Base-by-base conservation (phyloP, 1,284 basidiomycete genomes). In the Cryptococcus sp. region DNA sequence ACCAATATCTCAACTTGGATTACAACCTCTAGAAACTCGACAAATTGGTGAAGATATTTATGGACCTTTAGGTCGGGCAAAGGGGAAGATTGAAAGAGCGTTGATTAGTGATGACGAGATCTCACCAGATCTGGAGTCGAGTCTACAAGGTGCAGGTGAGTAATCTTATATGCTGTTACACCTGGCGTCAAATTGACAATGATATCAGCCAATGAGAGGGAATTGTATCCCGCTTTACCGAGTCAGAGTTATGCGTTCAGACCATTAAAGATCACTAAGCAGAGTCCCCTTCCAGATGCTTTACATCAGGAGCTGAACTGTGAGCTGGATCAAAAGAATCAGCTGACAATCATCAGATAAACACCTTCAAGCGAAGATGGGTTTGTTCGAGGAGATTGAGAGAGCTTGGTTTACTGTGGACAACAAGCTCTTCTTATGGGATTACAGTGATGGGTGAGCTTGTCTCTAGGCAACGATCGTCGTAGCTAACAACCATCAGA, bases 391-490 rank as follows among this genome's bases (percentile, higher is more conserved):
- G 35, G 90, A 94, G 66, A 90, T 98, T 61, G 90, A 92, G 64
- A 83, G 93, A 50, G 94, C 90, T 0, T 99, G 94, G 91, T 89
- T 98, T 64, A 87, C 90, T 8, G 88, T 98, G 60, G 92, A 97
- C 79, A 87, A 95, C 74, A 89, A 90, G 67, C 81, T 99, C 43
- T 92, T 96, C 70, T 80, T 99, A 33, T 98, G 96, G 96, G 91
- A 98, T 76, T 99, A 98, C 75, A 80, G 86, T 50, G 90, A 96
- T 68, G 90, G 90, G 87, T 91, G 23, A 46, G 52, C 53, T 10
- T n/a, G 11, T 11, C 11, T 11, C 10, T 31, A 11, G n/a, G 11
- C 30, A 34, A n/a, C 35, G 10, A 14, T 36, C 8, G 7, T 34
- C 47, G 47, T 49, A 32, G n/a, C 45, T 46, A 10, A 11, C 43